Conservation (phyloP, 306 rosid genomes). For the Abrus pulchellus region DNA sequence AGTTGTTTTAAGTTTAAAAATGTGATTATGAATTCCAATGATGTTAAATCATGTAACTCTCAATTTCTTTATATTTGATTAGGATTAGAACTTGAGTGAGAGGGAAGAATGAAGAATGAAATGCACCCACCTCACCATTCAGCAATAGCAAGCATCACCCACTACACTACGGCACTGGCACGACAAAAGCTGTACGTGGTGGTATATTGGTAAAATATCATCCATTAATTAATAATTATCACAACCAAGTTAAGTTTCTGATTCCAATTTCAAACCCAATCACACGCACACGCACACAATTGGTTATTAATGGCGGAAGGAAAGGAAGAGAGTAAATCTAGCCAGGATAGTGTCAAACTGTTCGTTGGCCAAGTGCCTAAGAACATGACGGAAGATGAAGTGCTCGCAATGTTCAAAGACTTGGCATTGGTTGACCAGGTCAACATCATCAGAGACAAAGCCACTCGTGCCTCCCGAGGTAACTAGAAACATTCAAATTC, state of each 20-base stretch:
- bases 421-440: slow-evolving; percentile 91
- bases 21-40: too few species aligned
- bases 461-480: slow-evolving; percentile 95
- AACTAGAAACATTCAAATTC: not conserved
- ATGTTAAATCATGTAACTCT: too few species aligned
- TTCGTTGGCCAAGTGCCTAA: slow-evolving; percentile 99
- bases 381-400: slow-evolving; percentile 87
- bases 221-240: not conserved
- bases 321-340: slow-evolving; percentile 76
- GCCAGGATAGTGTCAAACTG: slow-evolving; percentile 94
- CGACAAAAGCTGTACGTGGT: slow-evolving; percentile 15
- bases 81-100: slow-evolving; percentile 23
- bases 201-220: slow-evolving; percentile 10
- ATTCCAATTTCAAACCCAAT: slow-evolving; percentile 29
- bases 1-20: too few species aligned
- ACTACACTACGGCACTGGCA: not conserved
- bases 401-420: slow-evolving; percentile 89
- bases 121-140: not conserved
- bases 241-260: not conserved
- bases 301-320: slow-evolving; percentile 81
- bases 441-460: slow-evolving; percentile 96
- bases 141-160: not conserved
- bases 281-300: slow-evolving; percentile 21
- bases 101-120: slow-evolving; percentile 16
- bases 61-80: too few species aligned